Evolutionary conservation across 768 basidiomycete genomes (phyloP), one percentile per base, ranked within the genome.

Genomic region (Lactarius hatsudake): DNA sequence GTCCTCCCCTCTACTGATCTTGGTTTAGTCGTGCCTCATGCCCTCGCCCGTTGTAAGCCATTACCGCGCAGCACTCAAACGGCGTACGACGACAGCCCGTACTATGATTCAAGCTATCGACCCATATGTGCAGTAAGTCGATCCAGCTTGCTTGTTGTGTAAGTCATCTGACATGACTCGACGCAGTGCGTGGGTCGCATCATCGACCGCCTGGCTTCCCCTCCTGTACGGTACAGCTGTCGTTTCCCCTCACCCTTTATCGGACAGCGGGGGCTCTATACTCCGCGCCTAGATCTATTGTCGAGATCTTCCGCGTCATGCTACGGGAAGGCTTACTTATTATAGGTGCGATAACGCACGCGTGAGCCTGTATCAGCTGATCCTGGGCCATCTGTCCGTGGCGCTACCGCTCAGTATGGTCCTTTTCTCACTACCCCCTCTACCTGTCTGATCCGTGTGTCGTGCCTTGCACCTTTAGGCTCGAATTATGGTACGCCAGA

Each of bases 181-280:
- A 18, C 34, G n/a, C 34, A 77, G 76, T 3, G 69, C 8, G 70
- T 3, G 8, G 0, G 61, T 74, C 17, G 76, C 79, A 1, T 74
- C 81, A 0, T 75, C 78, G 12, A 79, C 79, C 1, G 81, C 78
- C 2, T 81, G 78, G 78, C 67, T 82, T 2, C 81, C 81, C 20
- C 73, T 81, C 1, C 48, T 78, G 9, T 81, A 78, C 40, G 81
- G 81, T 62, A 80, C 79, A 0, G 70, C 70, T 17, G 69, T 81
- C 32, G 70, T 82, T 53, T 62, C 61, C 17, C 17, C 66, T 82
- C 55, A 79, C 77, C 1, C 17, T 80, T 13, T 72, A 69, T 59
- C 75, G 75, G 58, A 79, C 80, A 9, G 26, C 59, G 34, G 65
- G 59, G 5, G 23, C 51, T 23, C 30, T 51, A 40, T 10, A 30